Evolutionary conservation across 768 basidiomycete genomes (phyloP).

Genomic region (Boletus eberwhitei): DNA sequence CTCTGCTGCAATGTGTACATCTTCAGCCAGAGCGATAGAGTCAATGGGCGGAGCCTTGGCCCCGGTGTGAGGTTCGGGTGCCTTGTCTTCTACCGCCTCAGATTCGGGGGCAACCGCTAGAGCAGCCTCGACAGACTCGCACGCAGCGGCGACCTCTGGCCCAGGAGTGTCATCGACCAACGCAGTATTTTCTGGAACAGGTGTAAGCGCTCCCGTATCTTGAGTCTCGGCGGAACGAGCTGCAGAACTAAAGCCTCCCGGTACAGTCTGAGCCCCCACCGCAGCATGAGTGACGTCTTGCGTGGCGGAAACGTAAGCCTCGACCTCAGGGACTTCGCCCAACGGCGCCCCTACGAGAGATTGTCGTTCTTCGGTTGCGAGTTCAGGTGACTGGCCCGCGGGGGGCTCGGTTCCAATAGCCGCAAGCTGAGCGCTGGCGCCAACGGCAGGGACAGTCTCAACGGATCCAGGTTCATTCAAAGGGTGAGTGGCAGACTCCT

Average conservation of each 20-base stretch:
- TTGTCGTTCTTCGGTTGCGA: background rate
- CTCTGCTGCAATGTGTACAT: conserved; percentile 2
- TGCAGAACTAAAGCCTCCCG: background rate
- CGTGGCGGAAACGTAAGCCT: background rate
- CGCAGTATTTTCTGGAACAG: background rate
- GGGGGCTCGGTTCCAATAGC: background rate
- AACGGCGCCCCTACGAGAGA: background rate
- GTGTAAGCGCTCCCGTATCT: background rate
- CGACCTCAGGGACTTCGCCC: background rate
- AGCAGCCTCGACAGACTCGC: background rate
- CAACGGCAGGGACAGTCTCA: background rate
- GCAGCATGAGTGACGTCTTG: background rate
- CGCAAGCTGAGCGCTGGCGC: background rate
- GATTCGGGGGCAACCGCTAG: background rate
- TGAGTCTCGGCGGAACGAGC: background rate
- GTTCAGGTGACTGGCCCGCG: conserved; percentile 4
- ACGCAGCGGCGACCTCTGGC: background rate
- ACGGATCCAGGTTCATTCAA: background rate
- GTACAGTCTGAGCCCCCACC: conserved; percentile 3
- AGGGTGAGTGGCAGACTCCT: background rate
- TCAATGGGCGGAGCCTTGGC: background rate
- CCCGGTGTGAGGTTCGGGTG: background rate
- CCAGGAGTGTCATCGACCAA: conserved; percentile 8
- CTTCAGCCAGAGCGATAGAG: background rate
- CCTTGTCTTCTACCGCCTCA: background rate